Conservation (phyloP, 2,329 filamentous ascomycete species). For the Xylariaceae sp. region DNA sequence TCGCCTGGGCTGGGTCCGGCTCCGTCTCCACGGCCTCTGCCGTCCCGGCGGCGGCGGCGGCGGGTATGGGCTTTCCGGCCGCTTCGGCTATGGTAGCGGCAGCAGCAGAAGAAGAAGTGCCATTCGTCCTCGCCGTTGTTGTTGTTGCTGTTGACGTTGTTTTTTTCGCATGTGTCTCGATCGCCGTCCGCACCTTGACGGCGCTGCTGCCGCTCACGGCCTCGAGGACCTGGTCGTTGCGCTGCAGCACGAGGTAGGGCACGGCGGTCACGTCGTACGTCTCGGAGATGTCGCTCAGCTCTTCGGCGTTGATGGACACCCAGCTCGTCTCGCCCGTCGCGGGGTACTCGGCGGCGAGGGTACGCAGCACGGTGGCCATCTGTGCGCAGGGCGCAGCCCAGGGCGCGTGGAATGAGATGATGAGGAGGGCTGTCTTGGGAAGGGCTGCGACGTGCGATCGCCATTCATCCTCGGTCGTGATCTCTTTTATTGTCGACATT, state of each 20-base stretch:
- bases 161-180: constrained; percentile 77
- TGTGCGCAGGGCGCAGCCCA: constrained; percentile 97
- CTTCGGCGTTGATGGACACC: constrained; percentile 92
- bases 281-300: constrained; percentile 89
- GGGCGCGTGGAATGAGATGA: constrained; percentile 94
- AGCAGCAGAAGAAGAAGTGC: too few species aligned
- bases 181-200: constrained; percentile 79
- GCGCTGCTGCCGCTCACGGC: constrained; percentile 90
- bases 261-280: constrained; percentile 93
- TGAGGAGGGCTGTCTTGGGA: constrained; percentile 72
- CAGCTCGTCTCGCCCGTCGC: constrained; percentile 73
- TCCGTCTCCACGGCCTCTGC: constrained; percentile 39
- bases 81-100: too few species aligned
- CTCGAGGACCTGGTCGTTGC: constrained; percentile 77
- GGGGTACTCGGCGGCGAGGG: constrained; percentile 86
- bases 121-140: constrained; percentile 47
- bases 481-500: constrained; percentile 80
- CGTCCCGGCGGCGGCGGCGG: constrained; percentile 49
- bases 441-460: constrained; percentile 69
- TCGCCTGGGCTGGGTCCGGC: constrained; percentile 62
- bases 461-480: constrained; percentile 77
- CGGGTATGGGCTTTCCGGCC: too few species aligned
- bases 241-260: constrained; percentile 85
- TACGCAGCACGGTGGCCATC: constrained; percentile 85
- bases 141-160: constrained; percentile 42